Percentiles rank a stretch among this genome's conserved stretches.
Conservation (phyloP, 495 filamentous ascomycete genomes). For the Immersiella caudata region DNA sequence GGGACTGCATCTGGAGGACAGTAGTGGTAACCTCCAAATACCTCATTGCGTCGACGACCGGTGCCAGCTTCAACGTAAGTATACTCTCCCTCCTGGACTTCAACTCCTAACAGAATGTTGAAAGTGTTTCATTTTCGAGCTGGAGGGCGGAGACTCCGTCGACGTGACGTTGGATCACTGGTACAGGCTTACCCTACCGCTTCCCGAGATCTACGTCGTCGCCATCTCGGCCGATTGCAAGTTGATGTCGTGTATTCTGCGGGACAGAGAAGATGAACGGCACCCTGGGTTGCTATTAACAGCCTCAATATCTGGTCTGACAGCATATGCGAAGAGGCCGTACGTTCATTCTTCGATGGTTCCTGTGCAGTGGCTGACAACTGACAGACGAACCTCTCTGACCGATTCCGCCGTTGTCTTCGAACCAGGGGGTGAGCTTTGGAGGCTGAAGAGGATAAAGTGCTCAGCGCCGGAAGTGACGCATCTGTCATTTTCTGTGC, state of each 20-base stretch:
- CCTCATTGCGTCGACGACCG: conserved; percentile 29
- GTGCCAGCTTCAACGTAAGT: conserved; percentile 23
- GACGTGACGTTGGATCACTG: conserved; percentile 19
- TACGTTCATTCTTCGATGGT: background rate
- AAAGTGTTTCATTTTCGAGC: conserved; percentile 30
- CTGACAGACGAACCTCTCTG: background rate
- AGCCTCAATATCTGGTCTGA: conserved; percentile 4
- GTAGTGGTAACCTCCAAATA: conserved; percentile 26
- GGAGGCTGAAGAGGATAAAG: conserved; percentile 19
- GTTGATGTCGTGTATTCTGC: conserved; percentile 27
- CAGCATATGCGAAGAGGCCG: conserved; percentile 15
- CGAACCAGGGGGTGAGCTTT: background rate
- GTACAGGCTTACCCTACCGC: conserved; percentile 21
- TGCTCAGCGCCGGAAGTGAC: conserved; percentile 32
- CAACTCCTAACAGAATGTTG: conserved; percentile 8
- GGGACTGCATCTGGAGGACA: conserved; percentile 24
- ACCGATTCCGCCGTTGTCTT: background rate
- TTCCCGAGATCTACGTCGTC: conserved; percentile 25
- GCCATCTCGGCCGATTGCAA: conserved; percentile 39
- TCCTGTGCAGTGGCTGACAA: background rate
- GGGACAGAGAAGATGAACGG: conserved; percentile 13
- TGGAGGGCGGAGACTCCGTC: conserved; percentile 15
- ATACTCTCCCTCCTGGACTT: background rate
- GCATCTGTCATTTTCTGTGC: conserved; percentile 33
- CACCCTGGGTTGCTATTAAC: conserved; percentile 9